Evolutionary conservation across 441 rosid genomes (phyloP).

Genomic region (Arabidopsis hybrid): DNA sequence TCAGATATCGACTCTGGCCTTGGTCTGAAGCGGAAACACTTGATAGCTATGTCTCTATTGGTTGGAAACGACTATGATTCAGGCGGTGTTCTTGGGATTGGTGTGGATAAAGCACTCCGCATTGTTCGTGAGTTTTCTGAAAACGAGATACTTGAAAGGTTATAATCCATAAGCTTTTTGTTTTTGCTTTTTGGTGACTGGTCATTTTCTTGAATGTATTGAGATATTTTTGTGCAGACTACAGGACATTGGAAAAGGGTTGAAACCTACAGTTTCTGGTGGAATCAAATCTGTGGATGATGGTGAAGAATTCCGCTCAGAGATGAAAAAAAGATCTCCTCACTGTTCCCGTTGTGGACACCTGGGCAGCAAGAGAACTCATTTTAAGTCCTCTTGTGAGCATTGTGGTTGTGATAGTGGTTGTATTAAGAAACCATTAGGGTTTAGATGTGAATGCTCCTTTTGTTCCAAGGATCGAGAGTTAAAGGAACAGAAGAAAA

Average conservation of each 20-base stretch:
- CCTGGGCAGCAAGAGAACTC: conserved; percentile 75
- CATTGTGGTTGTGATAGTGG: conserved; percentile 57
- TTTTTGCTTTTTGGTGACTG: conserved; percentile 21
- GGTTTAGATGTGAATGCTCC: conserved; percentile 73
- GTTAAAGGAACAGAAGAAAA: conserved; percentile 65
- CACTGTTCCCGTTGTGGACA: conserved; percentile 96
- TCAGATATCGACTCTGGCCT: conserved; percentile 88
- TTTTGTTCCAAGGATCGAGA: conserved; percentile 61
- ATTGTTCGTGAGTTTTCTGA: conserved; percentile 69
- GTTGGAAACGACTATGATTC: conserved; percentile 88
- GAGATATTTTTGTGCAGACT: conserved; percentile 56
- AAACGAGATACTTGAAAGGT: conserved; percentile 71
- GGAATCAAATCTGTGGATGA: conserved; percentile 45
- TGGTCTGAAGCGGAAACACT: conserved; percentile 78
- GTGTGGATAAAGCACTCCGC: conserved; percentile 72
- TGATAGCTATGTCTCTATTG: conserved; percentile 83
- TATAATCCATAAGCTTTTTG: conserved; percentile 36
- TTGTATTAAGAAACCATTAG: conserved; percentile 64
- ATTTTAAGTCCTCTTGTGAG: conserved; percentile 68
- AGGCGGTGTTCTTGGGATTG: conserved; percentile 83
- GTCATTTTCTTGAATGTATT: conserved; percentile 26
- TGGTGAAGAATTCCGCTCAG: conserved; percentile 44
- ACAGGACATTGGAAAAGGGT: conserved; percentile 63
- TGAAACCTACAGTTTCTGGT: conserved; percentile 38
- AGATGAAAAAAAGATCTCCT: conserved; percentile 52